phyloP scores from a whole-genome alignment of 441 rosid species.

The Manihot esculenta region DNA sequence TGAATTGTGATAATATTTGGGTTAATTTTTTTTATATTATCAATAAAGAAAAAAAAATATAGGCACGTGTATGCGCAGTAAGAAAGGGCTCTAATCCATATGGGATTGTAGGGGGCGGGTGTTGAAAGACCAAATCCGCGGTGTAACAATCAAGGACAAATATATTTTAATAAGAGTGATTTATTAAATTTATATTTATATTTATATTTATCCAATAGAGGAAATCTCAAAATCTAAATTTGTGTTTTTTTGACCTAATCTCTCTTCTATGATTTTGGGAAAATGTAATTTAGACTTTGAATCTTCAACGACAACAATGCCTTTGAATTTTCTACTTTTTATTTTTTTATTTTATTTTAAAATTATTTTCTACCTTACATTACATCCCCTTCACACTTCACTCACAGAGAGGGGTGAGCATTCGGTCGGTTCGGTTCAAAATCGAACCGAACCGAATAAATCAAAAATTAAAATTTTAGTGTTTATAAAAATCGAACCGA shows the following conservation, averaged over 20 bases:
- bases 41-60: background rate
- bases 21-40: no score
- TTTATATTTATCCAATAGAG: background rate
- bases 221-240: background rate
- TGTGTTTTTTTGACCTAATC: background rate
- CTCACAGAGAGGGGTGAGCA: no score
- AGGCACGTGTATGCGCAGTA: background rate
- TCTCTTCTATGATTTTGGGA: conserved; percentile 9
- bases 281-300: conserved; percentile 13
- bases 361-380: background rate
- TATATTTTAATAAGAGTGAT: background rate
- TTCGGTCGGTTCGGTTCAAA: no score
- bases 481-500: no score
- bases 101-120: conserved; percentile 5
- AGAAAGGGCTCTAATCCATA: background rate
- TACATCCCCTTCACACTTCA: background rate
- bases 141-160: background rate
- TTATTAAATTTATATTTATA: no score
- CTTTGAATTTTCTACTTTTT: conserved; percentile 16
- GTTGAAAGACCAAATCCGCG: background rate
- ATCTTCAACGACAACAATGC: conserved; percentile 34
- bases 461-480: no score
- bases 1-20: no score
- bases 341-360: background rate
- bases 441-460: no score